These are phyloP conservation scores for Solanum virginianum DNA, from an alignment of 257 asterid species.

Conservation along the genomic window DNA sequence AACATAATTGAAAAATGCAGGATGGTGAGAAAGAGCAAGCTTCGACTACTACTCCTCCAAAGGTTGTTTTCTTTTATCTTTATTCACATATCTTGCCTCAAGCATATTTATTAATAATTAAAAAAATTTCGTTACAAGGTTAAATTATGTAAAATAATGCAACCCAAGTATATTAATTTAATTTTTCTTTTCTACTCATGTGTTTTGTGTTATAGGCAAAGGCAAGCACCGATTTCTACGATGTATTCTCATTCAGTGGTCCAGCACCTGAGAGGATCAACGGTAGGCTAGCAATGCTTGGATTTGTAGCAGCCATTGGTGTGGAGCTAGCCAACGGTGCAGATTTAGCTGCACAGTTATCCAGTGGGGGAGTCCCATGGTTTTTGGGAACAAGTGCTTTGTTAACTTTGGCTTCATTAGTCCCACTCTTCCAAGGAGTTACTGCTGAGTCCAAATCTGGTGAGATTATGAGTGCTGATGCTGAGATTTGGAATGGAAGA, in stretches of 20 bases:
- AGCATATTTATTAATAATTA: neutral
- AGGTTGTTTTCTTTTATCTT: neutral
- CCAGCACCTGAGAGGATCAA: conserved; percentile 82
- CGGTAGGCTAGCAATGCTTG: conserved; percentile 77
- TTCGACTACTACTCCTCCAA: neutral
- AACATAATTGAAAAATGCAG: conserved; percentile 5
- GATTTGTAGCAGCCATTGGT: conserved; percentile 69
- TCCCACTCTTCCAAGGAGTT: conserved; percentile 52
- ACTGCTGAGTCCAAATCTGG: conserved; percentile 37
- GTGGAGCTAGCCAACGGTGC: conserved; percentile 51
- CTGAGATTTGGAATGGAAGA: conserved; percentile 80
- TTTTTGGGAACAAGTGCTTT: conserved; percentile 36
- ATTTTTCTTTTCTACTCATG: neutral
- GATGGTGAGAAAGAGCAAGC: conserved; percentile 3
- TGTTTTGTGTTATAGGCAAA: neutral
- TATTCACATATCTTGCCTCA: neutral
- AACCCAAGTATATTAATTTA: neutral
- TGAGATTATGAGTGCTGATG: conserved; percentile 44
- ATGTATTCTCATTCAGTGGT: conserved; percentile 59
- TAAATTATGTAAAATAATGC: too few relatives aligned
- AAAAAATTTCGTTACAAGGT: too few relatives aligned
- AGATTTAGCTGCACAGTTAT: conserved; percentile 39
- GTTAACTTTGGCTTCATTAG: conserved; percentile 49
- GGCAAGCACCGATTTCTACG: conserved; percentile 26
- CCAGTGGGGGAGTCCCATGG: conserved; percentile 48